Conservation (phyloP, 2,329 filamentous ascomycete species). For the Phialophora chinensis region DNA sequence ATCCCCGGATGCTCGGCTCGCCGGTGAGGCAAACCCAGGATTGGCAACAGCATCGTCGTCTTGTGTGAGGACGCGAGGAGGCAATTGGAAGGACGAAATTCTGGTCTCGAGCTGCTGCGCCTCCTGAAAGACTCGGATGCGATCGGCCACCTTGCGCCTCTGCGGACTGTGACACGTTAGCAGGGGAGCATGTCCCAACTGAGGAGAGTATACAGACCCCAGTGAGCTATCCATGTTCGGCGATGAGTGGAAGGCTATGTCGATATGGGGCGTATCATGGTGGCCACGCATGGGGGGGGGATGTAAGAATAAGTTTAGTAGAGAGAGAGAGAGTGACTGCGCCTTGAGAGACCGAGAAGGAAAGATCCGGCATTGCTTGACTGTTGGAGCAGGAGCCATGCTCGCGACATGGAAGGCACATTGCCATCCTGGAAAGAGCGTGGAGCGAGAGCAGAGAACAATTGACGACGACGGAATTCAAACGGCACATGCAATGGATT, state of each 20-base stretch:
- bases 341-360: slow-evolving; percentile 1
- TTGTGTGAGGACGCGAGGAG: slow-evolving; percentile 21
- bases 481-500: slow-evolving; percentile 3
- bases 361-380: slow-evolving; percentile 15
- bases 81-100: slow-evolving; percentile 19
- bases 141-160: slow-evolving; percentile 37
- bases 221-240: slow-evolving; percentile 32
- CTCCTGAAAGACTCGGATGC: slow-evolving; percentile 39
- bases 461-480: neutral
- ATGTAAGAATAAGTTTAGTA: slow-evolving; percentile 3
- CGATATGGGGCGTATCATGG: slow-evolving; percentile 23
- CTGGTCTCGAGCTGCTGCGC: slow-evolving; percentile 21
- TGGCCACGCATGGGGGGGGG: slow-evolving; percentile 1
- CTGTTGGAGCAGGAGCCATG: slow-evolving; percentile 5
- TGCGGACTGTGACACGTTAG: slow-evolving; percentile 27
- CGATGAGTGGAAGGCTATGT: slow-evolving; percentile 23
- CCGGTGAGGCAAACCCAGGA: slow-evolving; percentile 21
- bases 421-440: neutral
- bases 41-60: slow-evolving; percentile 18
- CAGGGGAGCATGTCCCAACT: neutral
- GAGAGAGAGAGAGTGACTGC: slow-evolving; percentile 4
- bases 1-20: slow-evolving; percentile 20
- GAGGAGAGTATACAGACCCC: slow-evolving; percentile 16
- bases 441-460: neutral
- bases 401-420: neutral